Percentiles rank a stretch among this genome's conserved stretches.
phyloP scores from a whole-genome alignment of 768 basidiomycete species.

The Pleurotus ostreatus region DNA sequence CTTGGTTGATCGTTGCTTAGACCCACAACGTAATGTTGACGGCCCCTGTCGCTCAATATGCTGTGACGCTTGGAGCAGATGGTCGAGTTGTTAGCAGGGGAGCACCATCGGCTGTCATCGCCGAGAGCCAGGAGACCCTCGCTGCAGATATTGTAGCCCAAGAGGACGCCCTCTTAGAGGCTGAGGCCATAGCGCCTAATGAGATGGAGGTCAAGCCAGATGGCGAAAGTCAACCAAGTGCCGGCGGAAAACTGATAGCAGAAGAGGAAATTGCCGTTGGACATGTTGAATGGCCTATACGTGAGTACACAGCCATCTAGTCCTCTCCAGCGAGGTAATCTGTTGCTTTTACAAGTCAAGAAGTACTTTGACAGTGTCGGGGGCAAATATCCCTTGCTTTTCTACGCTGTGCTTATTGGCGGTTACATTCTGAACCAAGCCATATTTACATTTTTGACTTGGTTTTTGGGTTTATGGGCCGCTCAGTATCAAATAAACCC shows the following conservation, averaged over 20 bases:
- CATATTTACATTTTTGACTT: constrained; percentile 28
- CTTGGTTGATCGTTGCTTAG: constrained; percentile 16
- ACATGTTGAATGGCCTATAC: constrained; percentile 48
- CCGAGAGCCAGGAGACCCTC: constrained; percentile 29
- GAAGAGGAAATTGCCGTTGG: constrained; percentile 63
- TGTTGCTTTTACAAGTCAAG: constrained; percentile 21
- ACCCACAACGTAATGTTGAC: constrained; percentile 52
- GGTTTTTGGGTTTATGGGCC: constrained; percentile 45
- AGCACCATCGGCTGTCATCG: constrained; percentile 44
- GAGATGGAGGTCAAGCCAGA: constrained; percentile 24
- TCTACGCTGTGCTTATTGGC: constrained; percentile 24
- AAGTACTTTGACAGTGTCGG: constrained; percentile 35
- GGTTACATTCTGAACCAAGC: constrained; percentile 21
- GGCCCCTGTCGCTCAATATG: constrained; percentile 48
- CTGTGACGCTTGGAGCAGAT: constrained; percentile 51
- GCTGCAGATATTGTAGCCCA: constrained; percentile 25
- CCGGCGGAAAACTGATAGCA: constrained; percentile 45
- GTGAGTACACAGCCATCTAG: constrained; percentile 20
- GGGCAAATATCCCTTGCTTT: constrained; percentile 28
- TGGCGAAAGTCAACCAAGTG: constrained; percentile 20
- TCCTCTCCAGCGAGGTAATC: constrained; percentile 13
- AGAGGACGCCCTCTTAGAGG: constrained; percentile 21
- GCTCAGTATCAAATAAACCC: constrained; percentile 35
- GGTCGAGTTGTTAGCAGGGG: constrained; percentile 50
- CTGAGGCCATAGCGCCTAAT: constrained; percentile 18